Conservation (phyloP, 106 monocot species). For the Hemerocallis citrina region DNA sequence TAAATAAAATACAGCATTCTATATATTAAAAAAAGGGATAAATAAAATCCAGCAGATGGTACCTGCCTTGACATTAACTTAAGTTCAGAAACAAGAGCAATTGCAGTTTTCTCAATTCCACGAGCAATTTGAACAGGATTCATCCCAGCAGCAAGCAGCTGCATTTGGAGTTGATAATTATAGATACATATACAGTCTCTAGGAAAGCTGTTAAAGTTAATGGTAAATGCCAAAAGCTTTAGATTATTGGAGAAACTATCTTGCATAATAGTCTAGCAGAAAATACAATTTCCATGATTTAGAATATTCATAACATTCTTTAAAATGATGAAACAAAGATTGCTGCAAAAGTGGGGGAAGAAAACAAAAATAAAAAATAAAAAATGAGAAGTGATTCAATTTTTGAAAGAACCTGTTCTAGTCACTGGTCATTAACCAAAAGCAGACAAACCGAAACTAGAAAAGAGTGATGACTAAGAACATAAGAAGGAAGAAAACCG, state of each 20-base stretch:
- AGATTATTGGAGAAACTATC: background rate
- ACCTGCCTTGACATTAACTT: constrained; percentile 73
- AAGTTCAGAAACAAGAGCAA: constrained; percentile 64
- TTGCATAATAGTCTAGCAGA: no score
- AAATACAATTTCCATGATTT: background rate
- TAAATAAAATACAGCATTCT: background rate
- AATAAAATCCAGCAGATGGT: background rate
- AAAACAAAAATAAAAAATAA: background rate
- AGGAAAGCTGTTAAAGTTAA: background rate
- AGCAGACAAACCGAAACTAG: background rate
- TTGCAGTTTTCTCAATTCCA: constrained; percentile 74
- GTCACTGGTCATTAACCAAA: background rate
- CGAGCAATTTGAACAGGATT: constrained; percentile 78
- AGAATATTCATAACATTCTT: background rate
- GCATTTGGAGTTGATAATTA: constrained; percentile 7
- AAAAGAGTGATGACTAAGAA: background rate
- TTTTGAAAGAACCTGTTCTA: background rate
- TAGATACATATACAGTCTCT: background rate
- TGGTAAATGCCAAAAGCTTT: background rate
- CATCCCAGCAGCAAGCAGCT: constrained; percentile 84
- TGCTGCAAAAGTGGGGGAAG: no score
- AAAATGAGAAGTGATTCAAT: background rate
- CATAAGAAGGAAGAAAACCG: background rate
- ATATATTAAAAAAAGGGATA: background rate
- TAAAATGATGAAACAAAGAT: background rate